Evolutionary conservation across 164 flowering plant species (phyloP), one percentile per base, ranked within the genome.

Genomic region (Protea cynaroides): DNA sequence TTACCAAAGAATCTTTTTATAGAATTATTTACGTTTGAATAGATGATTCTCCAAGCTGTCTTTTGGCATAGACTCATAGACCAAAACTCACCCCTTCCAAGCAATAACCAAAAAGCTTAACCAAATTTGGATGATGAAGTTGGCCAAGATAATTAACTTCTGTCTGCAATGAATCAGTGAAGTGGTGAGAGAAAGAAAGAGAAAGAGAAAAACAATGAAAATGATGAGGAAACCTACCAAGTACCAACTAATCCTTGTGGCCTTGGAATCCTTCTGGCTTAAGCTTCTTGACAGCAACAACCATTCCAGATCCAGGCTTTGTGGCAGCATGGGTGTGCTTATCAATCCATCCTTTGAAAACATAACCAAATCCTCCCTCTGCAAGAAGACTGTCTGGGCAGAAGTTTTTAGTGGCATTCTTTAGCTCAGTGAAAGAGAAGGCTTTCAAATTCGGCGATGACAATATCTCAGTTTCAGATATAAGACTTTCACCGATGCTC

Each of bases 331-430:
- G 63, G 18, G 76, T 72, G 25, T 78, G 72, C 59, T 67, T 80
- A 68, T 86, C 80, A 29, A 86, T 65, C 86, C 88, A 82, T 29
- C 90, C 90, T 73, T 86, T 86, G 72, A 71, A 84, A 46, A 84
- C 88, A 72, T 29, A 29, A 29, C 34, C 34, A 29, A 29, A 29
- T 29, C 34, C 34, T 29, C 34, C 34, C 34, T 29, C 34, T 29
- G 4, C 34, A 29, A 29, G 34, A 29, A 29, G 34, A 29, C 34
- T 29, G 34, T 29, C 34, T 59, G 79, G 59, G 19, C 79, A 81
- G 69, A 86, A 86, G 67, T 82, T 84, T 70, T 70, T 65, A 25
- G 34, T 29, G 34, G 34, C 34, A 29, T 5, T 29, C 34, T 29
- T 29, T 29, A 29, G 34, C 34, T 29, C 88, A 46, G 15, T 62